phyloP scores from a whole-genome alignment of 768 basidiomycete species.

The Leccinum barrowsii region DNA sequence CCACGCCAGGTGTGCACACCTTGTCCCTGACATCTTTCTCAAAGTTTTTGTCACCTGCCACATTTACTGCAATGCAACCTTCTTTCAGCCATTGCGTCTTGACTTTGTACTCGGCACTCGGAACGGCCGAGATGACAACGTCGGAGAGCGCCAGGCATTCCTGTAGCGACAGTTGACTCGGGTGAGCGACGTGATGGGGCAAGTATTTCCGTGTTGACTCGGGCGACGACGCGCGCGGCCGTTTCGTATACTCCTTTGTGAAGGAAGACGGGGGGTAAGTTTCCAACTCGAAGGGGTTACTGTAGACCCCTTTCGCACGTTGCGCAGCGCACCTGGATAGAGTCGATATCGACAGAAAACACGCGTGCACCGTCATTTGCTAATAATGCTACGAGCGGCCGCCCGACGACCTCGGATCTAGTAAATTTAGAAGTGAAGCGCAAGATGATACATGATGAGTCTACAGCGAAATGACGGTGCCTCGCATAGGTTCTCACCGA shows the following conservation, averaged over 20 bases:
- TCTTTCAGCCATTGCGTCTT: constrained; percentile 88
- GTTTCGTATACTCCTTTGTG: constrained; percentile 84
- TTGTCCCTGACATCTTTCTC: constrained; percentile 90
- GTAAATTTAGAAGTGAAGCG: not conserved
- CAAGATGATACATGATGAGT: constrained; percentile 5
- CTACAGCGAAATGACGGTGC: not conserved
- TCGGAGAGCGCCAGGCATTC: constrained; percentile 84
- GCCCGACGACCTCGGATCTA: constrained; percentile 94
- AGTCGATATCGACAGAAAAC: constrained; percentile 93
- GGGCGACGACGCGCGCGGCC: constrained; percentile 49
- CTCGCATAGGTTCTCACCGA: constrained; percentile 46
- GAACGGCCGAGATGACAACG: constrained; percentile 94
- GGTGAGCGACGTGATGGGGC: constrained; percentile 79
- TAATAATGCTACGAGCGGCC: constrained; percentile 92
- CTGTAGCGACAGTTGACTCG: constrained; percentile 62
- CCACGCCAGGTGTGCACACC: constrained; percentile 41
- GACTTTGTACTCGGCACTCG: constrained; percentile 79
- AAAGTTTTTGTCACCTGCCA: constrained; percentile 95
- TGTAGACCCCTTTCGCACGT: not conserved
- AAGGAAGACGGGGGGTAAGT: not conserved
- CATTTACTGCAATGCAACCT: constrained; percentile 90
- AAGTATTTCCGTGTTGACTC: constrained; percentile 60
- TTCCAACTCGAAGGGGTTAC: not conserved
- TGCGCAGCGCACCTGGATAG: constrained; percentile 64
- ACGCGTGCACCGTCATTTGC: constrained; percentile 97